Evolutionary conservation across 1,284 basidiomycete genomes (phyloP).

Genomic region (Fereydounia khargensis): DNA sequence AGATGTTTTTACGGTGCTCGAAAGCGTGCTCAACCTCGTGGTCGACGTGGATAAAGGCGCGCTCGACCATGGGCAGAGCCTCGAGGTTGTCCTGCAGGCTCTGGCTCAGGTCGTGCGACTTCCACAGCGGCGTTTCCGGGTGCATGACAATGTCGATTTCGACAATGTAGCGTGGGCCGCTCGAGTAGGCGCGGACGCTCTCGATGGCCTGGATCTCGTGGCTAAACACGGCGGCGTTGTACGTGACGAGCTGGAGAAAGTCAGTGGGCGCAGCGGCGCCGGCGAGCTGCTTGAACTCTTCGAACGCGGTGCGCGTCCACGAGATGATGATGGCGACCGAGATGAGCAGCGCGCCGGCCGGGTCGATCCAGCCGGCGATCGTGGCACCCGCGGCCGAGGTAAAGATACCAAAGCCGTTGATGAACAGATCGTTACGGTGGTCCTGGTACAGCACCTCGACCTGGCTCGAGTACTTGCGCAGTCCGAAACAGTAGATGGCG

Average conservation of each 20-base stretch:
- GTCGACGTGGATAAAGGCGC: conserved; percentile 47
- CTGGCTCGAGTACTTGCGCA: conserved; percentile 79
- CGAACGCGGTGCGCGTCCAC: conserved; percentile 63
- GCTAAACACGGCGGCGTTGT: conserved; percentile 70
- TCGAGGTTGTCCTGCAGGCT: conserved; percentile 92
- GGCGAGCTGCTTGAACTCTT: conserved; percentile 80
- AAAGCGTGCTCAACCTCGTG: conserved; percentile 44
- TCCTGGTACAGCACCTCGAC: conserved; percentile 93
- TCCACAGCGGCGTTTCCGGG: conserved; percentile 81
- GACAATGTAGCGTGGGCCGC: conserved; percentile 76
- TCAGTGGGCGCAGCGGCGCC: conserved; percentile 88
- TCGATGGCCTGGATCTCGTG: conserved; percentile 82
- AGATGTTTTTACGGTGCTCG: conserved; percentile 37
- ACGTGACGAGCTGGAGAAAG: conserved; percentile 84
- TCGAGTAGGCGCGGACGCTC: conserved; percentile 61
- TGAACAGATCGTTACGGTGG: conserved; percentile 70
- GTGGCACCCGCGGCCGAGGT: conserved; percentile 89
- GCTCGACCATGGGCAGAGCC: conserved; percentile 79
- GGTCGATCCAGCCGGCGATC: conserved; percentile 80
- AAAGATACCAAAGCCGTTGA: conserved; percentile 69
- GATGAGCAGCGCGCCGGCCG: conserved; percentile 72
- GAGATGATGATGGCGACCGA: conserved; percentile 75
- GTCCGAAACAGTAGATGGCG: conserved; percentile 80
- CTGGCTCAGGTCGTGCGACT: conserved; percentile 88
- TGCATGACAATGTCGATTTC: conserved; percentile 94